Conservation (phyloP, 106 monocot species). For the Agapanthus africanus region DNA sequence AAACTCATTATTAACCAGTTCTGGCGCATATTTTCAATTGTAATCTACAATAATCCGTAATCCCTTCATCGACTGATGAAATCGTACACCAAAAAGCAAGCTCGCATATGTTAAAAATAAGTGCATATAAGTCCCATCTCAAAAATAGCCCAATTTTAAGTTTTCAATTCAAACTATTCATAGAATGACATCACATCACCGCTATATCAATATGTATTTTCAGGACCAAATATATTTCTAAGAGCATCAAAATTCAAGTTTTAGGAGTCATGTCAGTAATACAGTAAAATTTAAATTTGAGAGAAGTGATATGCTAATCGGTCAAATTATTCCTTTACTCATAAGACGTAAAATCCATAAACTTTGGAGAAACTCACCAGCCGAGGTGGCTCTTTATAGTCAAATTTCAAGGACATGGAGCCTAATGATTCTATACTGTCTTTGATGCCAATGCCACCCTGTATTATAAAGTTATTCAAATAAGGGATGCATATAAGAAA, state of each 20-base stretch:
- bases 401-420: conserved; percentile 53
- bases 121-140: too few relatives aligned
- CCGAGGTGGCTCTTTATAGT: conserved; percentile 53
- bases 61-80: not conserved
- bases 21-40: not conserved
- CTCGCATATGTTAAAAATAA: not conserved
- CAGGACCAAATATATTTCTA: not conserved
- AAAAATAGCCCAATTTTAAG: too few relatives aligned
- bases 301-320: not conserved
- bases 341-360: not conserved
- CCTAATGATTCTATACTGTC: conserved; percentile 60
- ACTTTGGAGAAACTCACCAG: conserved; percentile 54
- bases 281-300: not conserved
- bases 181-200: too few relatives aligned
- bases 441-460: conserved; percentile 87
- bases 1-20: not conserved
- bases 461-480: conserved; percentile 2
- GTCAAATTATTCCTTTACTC: not conserved
- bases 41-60: not conserved
- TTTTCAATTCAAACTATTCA: too few relatives aligned
- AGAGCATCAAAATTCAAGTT: not conserved
- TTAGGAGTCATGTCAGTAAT: not conserved
- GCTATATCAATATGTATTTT: not conserved
- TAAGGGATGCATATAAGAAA: conserved; percentile 19
- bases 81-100: not conserved